A percentile compares a stretch with the other conserved stretches of the same genome.
Evolutionary conservation across 2,329 filamentous ascomycete genomes (phyloP).

Genomic region (Colletotrichum sp.): DNA sequence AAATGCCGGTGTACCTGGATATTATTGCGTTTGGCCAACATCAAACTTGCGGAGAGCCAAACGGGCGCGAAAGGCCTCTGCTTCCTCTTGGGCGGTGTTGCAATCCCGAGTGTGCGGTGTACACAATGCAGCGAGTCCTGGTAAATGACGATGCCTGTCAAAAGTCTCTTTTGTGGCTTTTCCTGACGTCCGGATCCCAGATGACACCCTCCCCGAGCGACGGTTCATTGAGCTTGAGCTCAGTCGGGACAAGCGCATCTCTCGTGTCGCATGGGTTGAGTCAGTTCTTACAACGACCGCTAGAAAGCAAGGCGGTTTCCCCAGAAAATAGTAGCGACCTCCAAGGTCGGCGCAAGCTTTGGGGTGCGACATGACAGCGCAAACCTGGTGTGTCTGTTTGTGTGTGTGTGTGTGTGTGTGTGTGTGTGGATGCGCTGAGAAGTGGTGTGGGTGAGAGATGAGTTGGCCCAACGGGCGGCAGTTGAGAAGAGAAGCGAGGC

Average conservation of each 20-base stretch:
- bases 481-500: conserved; percentile 4
- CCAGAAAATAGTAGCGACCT: neutral
- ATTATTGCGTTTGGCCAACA: neutral
- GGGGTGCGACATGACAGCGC: neutral
- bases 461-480: conserved; percentile 15
- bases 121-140: neutral
- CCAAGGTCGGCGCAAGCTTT: neutral
- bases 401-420: conserved; percentile 4
- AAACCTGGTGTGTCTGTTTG: neutral
- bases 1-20: neutral
- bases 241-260: neutral
- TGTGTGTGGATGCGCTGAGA: neutral
- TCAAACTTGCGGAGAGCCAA: neutral
- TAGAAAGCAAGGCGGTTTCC: neutral
- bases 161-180: neutral
- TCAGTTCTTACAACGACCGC: neutral
- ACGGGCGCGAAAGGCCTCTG: neutral
- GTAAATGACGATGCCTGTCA: neutral
- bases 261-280: neutral
- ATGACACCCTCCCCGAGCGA: neutral
- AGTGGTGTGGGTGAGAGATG: conserved; percentile 2
- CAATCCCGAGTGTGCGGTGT: neutral
- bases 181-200: neutral
- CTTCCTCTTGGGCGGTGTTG: neutral
- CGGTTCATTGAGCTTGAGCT: neutral